These are phyloP conservation scores for Myrmaecium sp. DNA, from an alignment of 2,329 filamentous ascomycete genomes.

Conservation along the genomic window DNA sequence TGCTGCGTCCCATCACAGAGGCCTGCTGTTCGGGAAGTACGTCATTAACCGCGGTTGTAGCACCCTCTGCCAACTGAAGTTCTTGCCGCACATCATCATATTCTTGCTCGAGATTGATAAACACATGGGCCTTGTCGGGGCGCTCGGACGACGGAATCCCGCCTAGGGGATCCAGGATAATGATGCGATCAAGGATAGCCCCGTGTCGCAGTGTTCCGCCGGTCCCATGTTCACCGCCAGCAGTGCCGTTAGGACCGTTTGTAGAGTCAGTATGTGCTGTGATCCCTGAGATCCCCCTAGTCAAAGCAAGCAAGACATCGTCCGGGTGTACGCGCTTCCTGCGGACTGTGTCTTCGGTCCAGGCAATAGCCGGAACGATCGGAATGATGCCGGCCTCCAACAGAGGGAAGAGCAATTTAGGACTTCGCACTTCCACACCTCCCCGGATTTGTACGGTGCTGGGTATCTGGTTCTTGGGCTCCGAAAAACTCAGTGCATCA, in stretches of 20 bases:
- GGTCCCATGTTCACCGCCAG: too few relatives aligned
- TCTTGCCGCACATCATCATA: slow-evolving; percentile 51
- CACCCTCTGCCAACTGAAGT: slow-evolving; percentile 24
- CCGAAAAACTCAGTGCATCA: slow-evolving; percentile 28
- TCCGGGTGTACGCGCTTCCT: slow-evolving; percentile 32
- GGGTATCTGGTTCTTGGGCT: slow-evolving; percentile 11
- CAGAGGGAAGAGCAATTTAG: slow-evolving; percentile 42
- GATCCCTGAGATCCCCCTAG: slow-evolving; percentile 56
- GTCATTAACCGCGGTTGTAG: slow-evolving; percentile 6
- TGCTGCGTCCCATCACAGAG: slow-evolving; percentile 16
- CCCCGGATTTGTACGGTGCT: slow-evolving; percentile 19
- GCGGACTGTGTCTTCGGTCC: slow-evolving; percentile 26
- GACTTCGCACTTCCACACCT: slow-evolving; percentile 23
- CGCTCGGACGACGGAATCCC: slow-evolving; percentile 55
- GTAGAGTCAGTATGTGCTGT: slow-evolving; percentile 19
- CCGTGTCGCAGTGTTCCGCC: too few relatives aligned
- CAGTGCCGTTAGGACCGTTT: slow-evolving; percentile 13
- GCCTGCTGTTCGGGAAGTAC: slow-evolving; percentile 7
- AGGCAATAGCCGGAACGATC: slow-evolving; percentile 50
- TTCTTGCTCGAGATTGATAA: slow-evolving; percentile 89
- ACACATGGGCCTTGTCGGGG: slow-evolving; percentile 54
- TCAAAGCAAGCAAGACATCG: slow-evolving; percentile 60
- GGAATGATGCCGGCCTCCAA: slow-evolving; percentile 53
- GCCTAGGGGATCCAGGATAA: slow-evolving; percentile 73
- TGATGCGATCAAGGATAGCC: slow-evolving; percentile 56